Evolutionary conservation across 1,284 basidiomycete genomes (phyloP).

Genomic region (Fistulinella cinereoalba): DNA sequence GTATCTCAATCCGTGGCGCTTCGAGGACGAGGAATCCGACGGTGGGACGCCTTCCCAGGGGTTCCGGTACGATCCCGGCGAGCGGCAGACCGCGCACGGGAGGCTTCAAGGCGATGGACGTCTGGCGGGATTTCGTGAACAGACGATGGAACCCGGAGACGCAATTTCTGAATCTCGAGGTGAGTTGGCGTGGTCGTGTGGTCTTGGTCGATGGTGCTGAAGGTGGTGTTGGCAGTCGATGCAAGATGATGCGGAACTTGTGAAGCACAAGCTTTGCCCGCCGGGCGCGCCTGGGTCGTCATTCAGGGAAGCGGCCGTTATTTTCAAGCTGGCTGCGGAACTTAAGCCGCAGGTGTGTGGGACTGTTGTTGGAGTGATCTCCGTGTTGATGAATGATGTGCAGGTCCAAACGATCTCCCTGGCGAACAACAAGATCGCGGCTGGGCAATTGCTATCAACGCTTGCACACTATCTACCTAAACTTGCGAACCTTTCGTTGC

Average conservation of each 20-base stretch:
- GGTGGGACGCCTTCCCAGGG: slow-evolving; percentile 54
- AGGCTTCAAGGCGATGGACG: slow-evolving; percentile 47
- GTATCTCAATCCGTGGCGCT: slow-evolving; percentile 34
- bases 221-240: slow-evolving; percentile 37
- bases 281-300: slow-evolving; percentile 64
- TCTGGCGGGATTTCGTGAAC: slow-evolving; percentile 69
- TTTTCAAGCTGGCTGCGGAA: slow-evolving; percentile 81
- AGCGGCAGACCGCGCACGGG: slow-evolving; percentile 15
- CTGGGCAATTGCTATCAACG: slow-evolving; percentile 49
- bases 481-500: slow-evolving; percentile 79
- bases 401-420: slow-evolving; percentile 79
- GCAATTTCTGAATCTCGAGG: slow-evolving; percentile 78
- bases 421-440: slow-evolving; percentile 53
- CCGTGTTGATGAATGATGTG: slow-evolving; percentile 4
- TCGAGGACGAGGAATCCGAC: slow-evolving; percentile 34
- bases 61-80: slow-evolving; percentile 42
- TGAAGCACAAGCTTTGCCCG: slow-evolving; percentile 59
- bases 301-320: slow-evolving; percentile 68
- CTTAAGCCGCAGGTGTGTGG: slow-evolving; percentile 68
- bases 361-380: neutral
- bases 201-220: slow-evolving; percentile 20
- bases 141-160: slow-evolving; percentile 65
- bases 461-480: slow-evolving; percentile 67
- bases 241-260: slow-evolving; percentile 69
- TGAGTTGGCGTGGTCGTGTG: slow-evolving; percentile 36